A percentile compares a stretch with the other conserved stretches of the same genome.
Conservation (phyloP, 352 stramenopile species). For the Pythium vanterpoolii region DNA sequence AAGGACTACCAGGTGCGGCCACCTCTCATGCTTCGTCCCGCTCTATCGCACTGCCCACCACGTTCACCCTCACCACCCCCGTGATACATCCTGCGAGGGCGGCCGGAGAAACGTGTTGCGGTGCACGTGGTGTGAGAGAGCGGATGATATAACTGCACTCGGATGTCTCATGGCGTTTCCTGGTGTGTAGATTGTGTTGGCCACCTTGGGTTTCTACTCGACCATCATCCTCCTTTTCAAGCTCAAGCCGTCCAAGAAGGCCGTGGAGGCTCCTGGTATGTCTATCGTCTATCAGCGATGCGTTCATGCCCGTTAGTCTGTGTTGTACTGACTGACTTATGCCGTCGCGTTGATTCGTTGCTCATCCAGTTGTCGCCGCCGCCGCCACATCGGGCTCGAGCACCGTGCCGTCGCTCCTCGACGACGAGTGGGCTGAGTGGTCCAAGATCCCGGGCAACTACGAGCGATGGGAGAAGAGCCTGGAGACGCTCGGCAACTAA, state of each 20-base stretch:
- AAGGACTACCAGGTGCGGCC: constrained; percentile 80
- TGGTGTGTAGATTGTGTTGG: constrained; percentile 69
- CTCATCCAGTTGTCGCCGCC: constrained; percentile 29
- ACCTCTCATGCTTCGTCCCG: background rate
- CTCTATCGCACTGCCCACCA: background rate
- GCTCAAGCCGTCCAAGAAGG: constrained; percentile 81
- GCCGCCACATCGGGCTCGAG: constrained; percentile 37
- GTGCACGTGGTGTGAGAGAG: background rate
- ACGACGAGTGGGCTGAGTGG: constrained; percentile 86
- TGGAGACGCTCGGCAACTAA: constrained; percentile 85
- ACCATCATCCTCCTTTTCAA: constrained; percentile 81
- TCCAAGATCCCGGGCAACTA: constrained; percentile 83
- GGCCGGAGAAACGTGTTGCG: background rate
- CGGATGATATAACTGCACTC: background rate
- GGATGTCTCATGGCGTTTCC: background rate
- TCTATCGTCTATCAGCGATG: background rate
- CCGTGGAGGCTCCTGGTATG: constrained; percentile 50
- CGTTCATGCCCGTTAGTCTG: background rate
- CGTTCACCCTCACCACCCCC: background rate
- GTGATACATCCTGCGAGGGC: background rate
- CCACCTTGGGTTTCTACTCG: constrained; percentile 79
- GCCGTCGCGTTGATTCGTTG: constrained; percentile 3
- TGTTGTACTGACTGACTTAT: background rate
- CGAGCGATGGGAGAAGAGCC: constrained; percentile 85
- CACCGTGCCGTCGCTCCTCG: constrained; percentile 77